Base-by-base conservation (phyloP, 228 moss, liverwort and hornwort species). In the Sphagnum magellanicum region DNA sequence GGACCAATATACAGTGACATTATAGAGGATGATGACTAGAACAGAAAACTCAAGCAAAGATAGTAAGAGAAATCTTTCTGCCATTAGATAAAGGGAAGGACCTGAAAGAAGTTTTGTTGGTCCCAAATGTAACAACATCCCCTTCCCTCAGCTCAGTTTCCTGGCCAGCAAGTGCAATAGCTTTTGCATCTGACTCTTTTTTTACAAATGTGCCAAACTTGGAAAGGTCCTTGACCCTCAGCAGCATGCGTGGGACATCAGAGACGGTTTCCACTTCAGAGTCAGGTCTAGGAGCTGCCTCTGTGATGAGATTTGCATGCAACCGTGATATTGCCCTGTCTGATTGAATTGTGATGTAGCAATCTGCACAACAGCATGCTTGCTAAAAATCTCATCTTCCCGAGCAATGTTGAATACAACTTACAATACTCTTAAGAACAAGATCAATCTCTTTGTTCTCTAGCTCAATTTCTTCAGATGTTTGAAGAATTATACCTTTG, bases 131-230 rank as follows among this genome's bases (percentile, higher is more conserved):
- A 59, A 93, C 78, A 59, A 77, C 6, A 66, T 91, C 89, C 52
- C 83, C 87, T 67, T 89, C 87, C 10, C 81, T 80, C 65, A 91
- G 69, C 52, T 64, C 4, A 60, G 70, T 80, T 76, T 73, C 74
- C 70, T 71, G 73, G 52, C 81, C 79, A 51, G 83, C 85, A 48
- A 72, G 32, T 11, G 85, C 77, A 72, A 71, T 81, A 15, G 93
- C 74, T 48, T 79, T 81, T 52, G 90, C 69, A 63, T 70, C 83
- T 67, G 65, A 68, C 60, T 79, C 70, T 73, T 89, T 93, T 73
- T 93, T 93, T 60, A 93, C 83, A 79, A 89, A 93, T 10, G 93
- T 89, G 47, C 93, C 93, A 72, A 93, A 93, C 80, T 91, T 93
- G 8, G 91, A 93, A 53, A 83, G 69, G 70, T 93, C 91, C 69